Evolutionary conservation across 192 early-diverging fungal species (phyloP).

Genomic region (Gonapodya sp.): DNA sequence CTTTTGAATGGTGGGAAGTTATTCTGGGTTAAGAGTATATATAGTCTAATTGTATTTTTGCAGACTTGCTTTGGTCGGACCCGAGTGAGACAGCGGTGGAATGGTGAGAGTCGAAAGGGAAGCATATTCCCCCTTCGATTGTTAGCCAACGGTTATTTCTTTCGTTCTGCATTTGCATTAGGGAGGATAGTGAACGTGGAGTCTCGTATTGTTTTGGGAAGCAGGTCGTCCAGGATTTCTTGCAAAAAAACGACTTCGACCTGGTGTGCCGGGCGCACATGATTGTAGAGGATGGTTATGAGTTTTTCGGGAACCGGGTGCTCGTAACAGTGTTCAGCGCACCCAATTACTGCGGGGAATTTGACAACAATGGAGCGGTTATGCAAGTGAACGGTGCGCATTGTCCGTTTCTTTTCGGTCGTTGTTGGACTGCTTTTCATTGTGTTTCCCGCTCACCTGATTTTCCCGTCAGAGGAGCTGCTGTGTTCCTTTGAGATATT

Average conservation of each 20-base stretch:
- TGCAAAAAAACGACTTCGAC: constrained; percentile 79
- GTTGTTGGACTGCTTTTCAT: no score
- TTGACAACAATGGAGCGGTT: constrained; percentile 10
- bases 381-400: neutral
- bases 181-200: constrained; percentile 94
- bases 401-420: no score
- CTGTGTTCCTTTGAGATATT: constrained; percentile 8
- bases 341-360: constrained; percentile 84
- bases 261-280: constrained; percentile 76
- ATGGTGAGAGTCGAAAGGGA: constrained; percentile 4
- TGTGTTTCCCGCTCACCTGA: neutral
- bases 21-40: neutral
- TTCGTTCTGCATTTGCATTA: constrained; percentile 41
- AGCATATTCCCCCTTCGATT: neutral
- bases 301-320: constrained; percentile 84
- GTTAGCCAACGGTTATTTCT: neutral
- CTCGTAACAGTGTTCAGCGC: constrained; percentile 92
- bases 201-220: constrained; percentile 90
- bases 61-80: constrained; percentile 86
- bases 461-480: constrained; percentile 5
- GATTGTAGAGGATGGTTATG: constrained; percentile 97
- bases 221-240: constrained; percentile 71
- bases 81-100: constrained; percentile 59
- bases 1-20: constrained; percentile 53
- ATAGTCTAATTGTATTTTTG: neutral